Evolutionary conservation across 495 filamentous ascomycete species (phyloP).

Genomic region (Choiromyces venosus): DNA sequence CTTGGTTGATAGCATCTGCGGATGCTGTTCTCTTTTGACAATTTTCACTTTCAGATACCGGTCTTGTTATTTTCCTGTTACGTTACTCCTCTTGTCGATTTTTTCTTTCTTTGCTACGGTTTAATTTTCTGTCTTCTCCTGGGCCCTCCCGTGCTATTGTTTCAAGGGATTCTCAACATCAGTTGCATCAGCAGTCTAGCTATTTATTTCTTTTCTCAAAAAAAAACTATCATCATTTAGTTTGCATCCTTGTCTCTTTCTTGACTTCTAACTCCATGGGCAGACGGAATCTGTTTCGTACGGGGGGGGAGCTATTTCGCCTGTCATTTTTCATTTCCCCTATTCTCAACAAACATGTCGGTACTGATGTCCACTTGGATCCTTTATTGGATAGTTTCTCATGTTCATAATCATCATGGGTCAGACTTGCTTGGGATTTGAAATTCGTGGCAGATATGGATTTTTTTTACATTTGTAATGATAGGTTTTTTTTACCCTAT

Average conservation of each 20-base stretch:
- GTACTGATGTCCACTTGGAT: background rate
- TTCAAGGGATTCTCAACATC: background rate
- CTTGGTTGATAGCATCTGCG: background rate
- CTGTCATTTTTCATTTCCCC: background rate
- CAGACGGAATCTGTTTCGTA: background rate
- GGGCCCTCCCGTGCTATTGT: background rate
- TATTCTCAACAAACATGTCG: background rate
- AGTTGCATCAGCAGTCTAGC: background rate
- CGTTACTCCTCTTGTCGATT: background rate
- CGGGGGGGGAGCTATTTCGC: no score
- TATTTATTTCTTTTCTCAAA: background rate
- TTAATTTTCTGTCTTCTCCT: background rate
- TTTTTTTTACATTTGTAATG: no score
- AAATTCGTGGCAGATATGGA: no score
- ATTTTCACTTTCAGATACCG: background rate
- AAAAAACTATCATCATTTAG: background rate
- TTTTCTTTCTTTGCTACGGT: background rate
- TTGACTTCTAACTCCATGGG: no score
- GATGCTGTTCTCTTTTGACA: background rate
- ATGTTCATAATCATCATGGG: no score
- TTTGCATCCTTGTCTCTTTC: background rate
- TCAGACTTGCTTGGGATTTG: no score
- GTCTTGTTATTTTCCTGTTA: no score
- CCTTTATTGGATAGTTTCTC: no score
- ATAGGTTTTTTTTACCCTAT: no score